These are phyloP conservation scores for Kondoa malvinella DNA, from an alignment of 768 basidiomycete species.

Conservation along the genomic window DNA sequence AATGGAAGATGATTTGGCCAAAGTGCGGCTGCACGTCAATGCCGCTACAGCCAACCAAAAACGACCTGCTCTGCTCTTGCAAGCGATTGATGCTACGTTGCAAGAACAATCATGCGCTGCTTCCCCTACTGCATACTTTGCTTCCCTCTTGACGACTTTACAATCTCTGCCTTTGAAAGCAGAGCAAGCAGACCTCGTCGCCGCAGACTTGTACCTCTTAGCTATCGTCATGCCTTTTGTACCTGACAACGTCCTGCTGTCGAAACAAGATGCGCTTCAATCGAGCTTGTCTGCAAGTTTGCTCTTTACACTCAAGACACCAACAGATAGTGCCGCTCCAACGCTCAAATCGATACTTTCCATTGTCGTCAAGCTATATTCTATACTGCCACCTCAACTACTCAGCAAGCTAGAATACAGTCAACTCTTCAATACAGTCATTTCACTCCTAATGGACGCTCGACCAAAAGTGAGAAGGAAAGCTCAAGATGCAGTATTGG, in stretches of 20 bases:
- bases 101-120: conserved; percentile 33
- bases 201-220: conserved; percentile 68
- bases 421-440: conserved; percentile 66
- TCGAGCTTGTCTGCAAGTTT: conserved; percentile 64
- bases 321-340: conserved; percentile 37
- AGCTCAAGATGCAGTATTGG: conserved; percentile 68
- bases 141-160: conserved; percentile 68
- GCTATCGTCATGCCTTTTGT: conserved; percentile 63
- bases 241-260: conserved; percentile 57
- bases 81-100: conserved; percentile 55
- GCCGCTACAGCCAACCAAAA: conserved; percentile 75
- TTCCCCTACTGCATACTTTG: conserved; percentile 81
- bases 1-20: conserved; percentile 39
- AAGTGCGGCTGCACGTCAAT: conserved; percentile 69
- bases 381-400: conserved; percentile 44
- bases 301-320: conserved; percentile 33
- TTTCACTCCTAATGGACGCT: conserved; percentile 67
- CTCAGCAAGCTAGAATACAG: conserved; percentile 43
- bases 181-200: conserved; percentile 57
- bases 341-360: conserved; percentile 63
- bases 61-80: conserved; percentile 65
- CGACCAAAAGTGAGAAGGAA: conserved; percentile 86
- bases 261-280: conserved; percentile 54
- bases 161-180: conserved; percentile 45
- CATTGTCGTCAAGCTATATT: conserved; percentile 45